phyloP scores from a whole-genome alignment of 75 land plant genomes.

The Ceratopteris richardii region DNA sequence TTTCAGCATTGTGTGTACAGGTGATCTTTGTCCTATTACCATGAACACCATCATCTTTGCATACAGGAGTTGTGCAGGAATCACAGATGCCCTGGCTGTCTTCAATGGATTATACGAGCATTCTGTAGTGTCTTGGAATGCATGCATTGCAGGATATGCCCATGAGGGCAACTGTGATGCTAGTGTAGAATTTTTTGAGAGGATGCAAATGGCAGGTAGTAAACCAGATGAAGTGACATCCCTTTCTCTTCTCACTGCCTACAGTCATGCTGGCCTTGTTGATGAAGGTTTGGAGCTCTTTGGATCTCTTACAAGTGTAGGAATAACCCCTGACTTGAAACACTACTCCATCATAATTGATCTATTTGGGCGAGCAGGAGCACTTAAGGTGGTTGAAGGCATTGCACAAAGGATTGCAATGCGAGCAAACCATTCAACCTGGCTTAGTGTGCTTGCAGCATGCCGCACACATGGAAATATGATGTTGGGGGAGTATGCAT shows the following conservation, averaged over 20 bases:
- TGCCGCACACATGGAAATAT: constrained; percentile 48
- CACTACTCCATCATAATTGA: constrained; percentile 59
- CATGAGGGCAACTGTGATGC: constrained; percentile 7
- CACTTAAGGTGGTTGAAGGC: constrained; percentile 30
- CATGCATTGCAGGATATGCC: constrained; percentile 8
- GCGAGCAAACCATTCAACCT: constrained; percentile 35
- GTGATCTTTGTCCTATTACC: background rate
- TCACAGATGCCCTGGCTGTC: background rate
- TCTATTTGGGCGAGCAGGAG: constrained; percentile 46
- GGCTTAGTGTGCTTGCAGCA: constrained; percentile 52
- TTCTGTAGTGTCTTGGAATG: constrained; percentile 13
- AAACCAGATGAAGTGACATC: constrained; percentile 21
- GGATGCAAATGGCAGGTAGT: constrained; percentile 1
- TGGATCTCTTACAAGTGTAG: background rate
- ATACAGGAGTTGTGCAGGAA: background rate
- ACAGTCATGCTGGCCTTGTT: constrained; percentile 25
- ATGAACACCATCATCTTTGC: background rate
- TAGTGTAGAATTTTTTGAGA: background rate
- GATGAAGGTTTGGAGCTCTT: constrained; percentile 12
- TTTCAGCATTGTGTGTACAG: background rate
- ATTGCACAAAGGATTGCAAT: constrained; percentile 42
- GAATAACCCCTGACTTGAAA: constrained; percentile 30
- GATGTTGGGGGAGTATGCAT: constrained; percentile 35
- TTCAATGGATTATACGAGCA: constrained; percentile 4
- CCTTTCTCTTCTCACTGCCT: constrained; percentile 23